Evolutionary conservation across 192 early-diverging fungal genomes (phyloP).

Genomic region (Backusella macrospora): DNA sequence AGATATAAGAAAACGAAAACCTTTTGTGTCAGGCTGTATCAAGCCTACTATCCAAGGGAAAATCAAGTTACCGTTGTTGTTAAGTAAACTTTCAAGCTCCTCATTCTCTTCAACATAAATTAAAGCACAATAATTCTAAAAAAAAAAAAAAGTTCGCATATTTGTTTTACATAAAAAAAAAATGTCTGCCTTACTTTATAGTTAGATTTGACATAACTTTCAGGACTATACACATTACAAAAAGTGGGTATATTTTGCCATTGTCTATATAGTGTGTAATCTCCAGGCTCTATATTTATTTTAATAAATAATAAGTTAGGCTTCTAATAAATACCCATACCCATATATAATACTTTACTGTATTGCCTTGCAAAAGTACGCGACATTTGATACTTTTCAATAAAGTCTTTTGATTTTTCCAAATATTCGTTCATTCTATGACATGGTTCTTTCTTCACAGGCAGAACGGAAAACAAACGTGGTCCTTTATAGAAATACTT

Average conservation of each 20-base stretch:
- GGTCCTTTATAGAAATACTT: conserved; percentile 37
- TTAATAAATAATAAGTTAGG: neutral
- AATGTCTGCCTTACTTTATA: conserved; percentile 20
- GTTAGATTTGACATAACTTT: conserved; percentile 20
- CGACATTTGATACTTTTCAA: neutral
- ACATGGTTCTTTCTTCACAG: neutral
- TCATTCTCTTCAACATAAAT: conserved; percentile 37
- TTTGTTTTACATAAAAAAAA: neutral
- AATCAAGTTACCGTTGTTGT: neutral
- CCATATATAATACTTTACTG: conserved; percentile 16
- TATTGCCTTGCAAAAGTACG: conserved; percentile 20
- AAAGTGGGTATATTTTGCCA: conserved; percentile 9
- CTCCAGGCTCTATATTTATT: conserved; percentile 1
- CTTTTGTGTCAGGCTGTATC: conserved; percentile 33
- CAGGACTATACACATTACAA: conserved; percentile 5
- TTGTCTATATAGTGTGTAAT: neutral
- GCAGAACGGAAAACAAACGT: conserved; percentile 18
- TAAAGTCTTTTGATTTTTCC: conserved; percentile 9
- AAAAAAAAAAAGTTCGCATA: neutral
- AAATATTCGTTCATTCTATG: neutral
- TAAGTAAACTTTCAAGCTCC: conserved; percentile 22
- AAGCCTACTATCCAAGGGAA: conserved; percentile 30
- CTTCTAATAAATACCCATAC: neutral
- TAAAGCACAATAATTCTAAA: conserved; percentile 34
- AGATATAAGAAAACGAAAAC: conserved; percentile 32